Evolutionary conservation across 495 filamentous ascomycete species (phyloP), one percentile per base, ranked within the genome.

Genomic region (Penicillium tannophilum): DNA sequence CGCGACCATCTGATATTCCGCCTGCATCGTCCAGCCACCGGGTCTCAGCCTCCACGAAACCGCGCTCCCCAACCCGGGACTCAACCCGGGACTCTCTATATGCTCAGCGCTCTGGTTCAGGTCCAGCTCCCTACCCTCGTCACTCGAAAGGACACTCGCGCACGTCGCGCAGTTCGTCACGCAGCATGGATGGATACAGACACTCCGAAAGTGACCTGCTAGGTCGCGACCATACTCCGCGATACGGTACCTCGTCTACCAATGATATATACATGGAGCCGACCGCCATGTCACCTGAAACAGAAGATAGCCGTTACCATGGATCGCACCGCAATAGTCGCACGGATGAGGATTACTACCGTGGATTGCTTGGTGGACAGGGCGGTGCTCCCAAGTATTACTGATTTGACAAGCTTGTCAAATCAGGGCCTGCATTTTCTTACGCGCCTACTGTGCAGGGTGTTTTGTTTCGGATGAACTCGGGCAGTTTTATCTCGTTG

Each of bases 181-280:
- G 72, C 7, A 62, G 72, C 8, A 58, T 71, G 16, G 61, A 58
- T 31, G 70, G 73, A 6, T 78, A 79, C 51, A 62, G 75, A 49
- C 77, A 76, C 43, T 78, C 76, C 0, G 77, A 78, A 42, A 66
- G 69, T 47, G 77, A 80, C 45, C 59, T 78, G n/a, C 59, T 68
- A 3, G 54, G 61, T 41, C 63, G 64, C 7, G 71, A 72, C 17
- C 50, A 48, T 39, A 55, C 52, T 11, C 55, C 65, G 42, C 42
- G 69, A 23, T 69, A 69, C 17, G 54, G 56, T 5, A 61, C 60
- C 12, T 17, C 63, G 1, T 74, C 70, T 11, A 56, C 64, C 11
- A 67, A 60, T 1, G 70, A 78, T 41, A 55, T 73, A 26, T 74
- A 76, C 49, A 57, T 62, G 23, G 62, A 62, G 5, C 60, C 69